Conservation (phyloP, 176 grass and related monocot species). For the Puya raimondii region DNA sequence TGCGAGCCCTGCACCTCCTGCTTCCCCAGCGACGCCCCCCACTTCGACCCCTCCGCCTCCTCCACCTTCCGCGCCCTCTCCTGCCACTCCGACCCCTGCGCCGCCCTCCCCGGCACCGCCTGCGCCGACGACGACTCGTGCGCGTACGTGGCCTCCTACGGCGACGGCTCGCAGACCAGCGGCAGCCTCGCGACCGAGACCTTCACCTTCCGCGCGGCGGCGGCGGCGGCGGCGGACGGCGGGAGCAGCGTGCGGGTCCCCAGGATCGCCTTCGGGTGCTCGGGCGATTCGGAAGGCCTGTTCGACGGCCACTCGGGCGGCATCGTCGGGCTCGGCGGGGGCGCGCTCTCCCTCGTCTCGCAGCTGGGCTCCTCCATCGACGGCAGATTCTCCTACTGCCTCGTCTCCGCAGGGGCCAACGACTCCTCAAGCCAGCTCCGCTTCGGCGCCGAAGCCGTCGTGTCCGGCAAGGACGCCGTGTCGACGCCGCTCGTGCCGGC, state of each 20-base stretch:
- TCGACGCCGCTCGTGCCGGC: neutral
- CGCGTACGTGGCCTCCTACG: neutral
- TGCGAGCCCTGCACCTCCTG: constrained; percentile 7
- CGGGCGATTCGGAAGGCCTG: neutral
- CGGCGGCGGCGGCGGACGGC: neutral
- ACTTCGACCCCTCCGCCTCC: neutral
- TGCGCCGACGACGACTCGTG: neutral
- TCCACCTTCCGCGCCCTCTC: neutral
- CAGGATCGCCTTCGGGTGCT: constrained; percentile 1
- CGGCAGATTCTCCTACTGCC: constrained; percentile 13
- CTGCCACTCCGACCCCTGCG: neutral
- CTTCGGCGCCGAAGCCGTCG: neutral
- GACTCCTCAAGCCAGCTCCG: neutral
- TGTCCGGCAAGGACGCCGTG: too few species aligned
- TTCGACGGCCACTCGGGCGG: neutral
- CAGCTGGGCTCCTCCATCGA: neutral
- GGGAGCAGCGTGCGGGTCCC: neutral
- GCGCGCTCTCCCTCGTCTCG: neutral
- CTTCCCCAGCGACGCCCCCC: neutral
- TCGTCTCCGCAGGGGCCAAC: neutral
- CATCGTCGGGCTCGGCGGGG: constrained; percentile 7
- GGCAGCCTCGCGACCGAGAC: constrained; percentile 7
- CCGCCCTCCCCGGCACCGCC: neutral
- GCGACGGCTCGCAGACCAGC: neutral
- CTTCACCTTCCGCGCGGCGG: constrained; percentile 2